Conservation (phyloP, 345 rosid genomes). For the Salix arbutifolia region DNA sequence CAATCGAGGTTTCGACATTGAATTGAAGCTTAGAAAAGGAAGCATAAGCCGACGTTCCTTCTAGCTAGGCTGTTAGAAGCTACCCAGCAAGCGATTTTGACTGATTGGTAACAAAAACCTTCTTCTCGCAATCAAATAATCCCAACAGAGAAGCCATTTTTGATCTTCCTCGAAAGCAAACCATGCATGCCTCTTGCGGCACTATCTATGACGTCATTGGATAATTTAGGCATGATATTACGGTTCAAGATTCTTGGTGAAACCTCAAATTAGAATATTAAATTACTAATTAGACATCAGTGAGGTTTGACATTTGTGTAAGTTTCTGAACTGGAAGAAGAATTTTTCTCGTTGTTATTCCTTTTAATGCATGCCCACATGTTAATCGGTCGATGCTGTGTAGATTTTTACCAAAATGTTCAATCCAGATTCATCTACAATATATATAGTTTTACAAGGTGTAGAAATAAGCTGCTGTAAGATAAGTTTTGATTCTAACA, state of each 20-base stretch:
- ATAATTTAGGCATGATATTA: neutral
- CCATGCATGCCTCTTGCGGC: neutral
- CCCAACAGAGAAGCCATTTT: neutral
- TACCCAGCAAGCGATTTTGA: neutral
- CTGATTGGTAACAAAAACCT: neutral
- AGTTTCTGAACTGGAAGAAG: too few species aligned
- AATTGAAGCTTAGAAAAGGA: neutral
- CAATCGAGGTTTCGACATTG: neutral
- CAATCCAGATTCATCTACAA: neutral
- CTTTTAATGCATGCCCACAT: too few species aligned
- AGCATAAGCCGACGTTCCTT: neutral
- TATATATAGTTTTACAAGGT: neutral
- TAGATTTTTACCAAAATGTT: neutral
- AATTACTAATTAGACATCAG: neutral
- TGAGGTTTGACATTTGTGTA: too few species aligned
- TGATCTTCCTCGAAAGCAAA: neutral
- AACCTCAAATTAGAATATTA: neutral
- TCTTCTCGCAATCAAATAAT: neutral
- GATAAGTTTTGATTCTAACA: neutral
- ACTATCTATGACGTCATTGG: neutral
- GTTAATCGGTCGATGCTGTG: too few species aligned
- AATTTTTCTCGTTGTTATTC: too few species aligned
- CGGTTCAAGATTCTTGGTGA: neutral
- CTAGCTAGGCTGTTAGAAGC: neutral
- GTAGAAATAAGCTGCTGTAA: neutral